Conservation (phyloP, 2,329 filamentous ascomycete genomes). For the Botrytis hyacinthi region DNA sequence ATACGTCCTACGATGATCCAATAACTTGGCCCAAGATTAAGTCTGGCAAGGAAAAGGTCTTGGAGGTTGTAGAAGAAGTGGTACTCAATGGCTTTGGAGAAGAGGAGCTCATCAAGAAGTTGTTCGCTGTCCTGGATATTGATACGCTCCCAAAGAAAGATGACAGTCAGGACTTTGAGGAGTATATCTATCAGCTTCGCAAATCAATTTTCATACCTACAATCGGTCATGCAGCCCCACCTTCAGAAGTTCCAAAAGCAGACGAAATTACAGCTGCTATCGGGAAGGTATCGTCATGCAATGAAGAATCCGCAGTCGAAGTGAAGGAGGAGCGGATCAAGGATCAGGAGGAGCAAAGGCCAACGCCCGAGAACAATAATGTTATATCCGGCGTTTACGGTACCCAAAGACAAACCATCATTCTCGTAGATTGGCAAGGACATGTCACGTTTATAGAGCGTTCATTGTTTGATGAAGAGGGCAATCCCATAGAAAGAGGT, state of each 20-base stretch:
- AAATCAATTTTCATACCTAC: constrained; percentile 61
- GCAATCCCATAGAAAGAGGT: constrained; percentile 53
- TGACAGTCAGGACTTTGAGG: constrained; percentile 46
- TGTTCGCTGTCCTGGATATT: constrained; percentile 56
- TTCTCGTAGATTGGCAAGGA: constrained; percentile 62
- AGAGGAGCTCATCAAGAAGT: constrained; percentile 48
- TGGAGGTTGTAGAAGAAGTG: constrained; percentile 44
- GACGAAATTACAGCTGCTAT: constrained; percentile 39
- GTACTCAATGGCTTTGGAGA: constrained; percentile 44
- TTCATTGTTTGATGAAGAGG: constrained; percentile 58
- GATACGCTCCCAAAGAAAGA: constrained; percentile 50
- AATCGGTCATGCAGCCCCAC: constrained; percentile 46
- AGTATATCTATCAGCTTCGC: constrained; percentile 53
- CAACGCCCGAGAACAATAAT: constrained; percentile 41
- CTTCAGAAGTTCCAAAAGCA: constrained; percentile 43
- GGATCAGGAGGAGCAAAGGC: constrained; percentile 34
- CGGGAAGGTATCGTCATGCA: constrained; percentile 1
- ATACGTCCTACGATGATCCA: constrained; percentile 55
- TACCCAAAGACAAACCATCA: constrained; percentile 62
- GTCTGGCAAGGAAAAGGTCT: constrained; percentile 43
- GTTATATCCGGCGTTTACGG: constrained; percentile 62
- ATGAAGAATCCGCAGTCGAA: constrained; percentile 40
- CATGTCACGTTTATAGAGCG: constrained; percentile 59
- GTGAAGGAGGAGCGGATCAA: constrained; percentile 29
- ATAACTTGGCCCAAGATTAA: constrained; percentile 61